Evolutionary conservation across 176 grass and related monocot species (phyloP), one percentile per base, ranked within the genome.

Genomic region (Cocos nucifera): DNA sequence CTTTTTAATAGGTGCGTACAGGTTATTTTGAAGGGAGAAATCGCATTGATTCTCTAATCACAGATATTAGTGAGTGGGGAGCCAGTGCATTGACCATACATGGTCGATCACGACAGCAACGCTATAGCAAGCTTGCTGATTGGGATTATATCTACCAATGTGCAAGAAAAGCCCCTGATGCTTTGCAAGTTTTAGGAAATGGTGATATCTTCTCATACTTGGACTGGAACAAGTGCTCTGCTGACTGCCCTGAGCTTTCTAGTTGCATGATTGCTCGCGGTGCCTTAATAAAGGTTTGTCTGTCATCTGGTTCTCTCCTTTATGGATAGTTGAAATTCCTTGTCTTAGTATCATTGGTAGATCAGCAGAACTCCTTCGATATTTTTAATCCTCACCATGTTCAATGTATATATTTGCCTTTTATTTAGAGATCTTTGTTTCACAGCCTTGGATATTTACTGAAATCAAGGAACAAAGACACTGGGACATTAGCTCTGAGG

Each of bases 21-120:
- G 91, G 83, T 66, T 96, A 82, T 78, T 96, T 87, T 69, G 91
- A 96, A 66, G 91, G 91, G n/a, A 87, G 86, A 75, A 90, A 96
- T 61, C 83, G 86, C 49, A 80, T 83, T 50, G 91, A 96, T 84
- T 90, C 83, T 59, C 64, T 90, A 75, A 80, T 90, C 70, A 77
- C 83, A 24, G 91, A 96, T 49, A 87, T 90, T 57, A 72, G 80
- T 56, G 71, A 82, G 19, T 90, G 86, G 83, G 91, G 91, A 63
- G 80, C 83, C 66, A 71, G 70, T 72, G 91, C 86, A 15, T 56
- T 96, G 77, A 90, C 91, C 56, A 77, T 96, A 82, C 91, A 96
- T 72, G 91, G 91, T 57, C 65, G 91, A 68, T 90, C 91, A 19
- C 78, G 86, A 57, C 91, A 96, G 65, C 91, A 96, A 75, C 83